These are phyloP conservation scores for Albatrellus ellisii DNA, from an alignment of 768 basidiomycete genomes.

Conservation along the genomic window DNA sequence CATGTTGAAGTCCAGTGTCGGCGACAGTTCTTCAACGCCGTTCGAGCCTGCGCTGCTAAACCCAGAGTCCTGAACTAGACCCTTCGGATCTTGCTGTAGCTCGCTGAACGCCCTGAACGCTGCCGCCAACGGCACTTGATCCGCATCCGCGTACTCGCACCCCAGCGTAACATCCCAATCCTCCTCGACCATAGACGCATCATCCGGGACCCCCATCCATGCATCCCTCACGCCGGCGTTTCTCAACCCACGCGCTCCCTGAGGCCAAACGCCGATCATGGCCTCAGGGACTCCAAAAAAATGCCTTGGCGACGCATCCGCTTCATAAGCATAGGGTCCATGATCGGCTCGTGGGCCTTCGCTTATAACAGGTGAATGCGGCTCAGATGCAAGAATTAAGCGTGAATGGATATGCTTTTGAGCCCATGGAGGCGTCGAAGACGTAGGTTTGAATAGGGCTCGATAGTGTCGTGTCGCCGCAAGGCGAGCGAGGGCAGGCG, in stretches of 20 bases:
- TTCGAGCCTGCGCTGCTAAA: not conserved
- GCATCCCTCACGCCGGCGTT: too few species aligned
- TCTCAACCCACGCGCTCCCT: too few species aligned
- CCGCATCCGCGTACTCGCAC: not conserved
- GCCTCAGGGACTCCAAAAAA: not conserved
- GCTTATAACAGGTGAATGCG: not conserved
- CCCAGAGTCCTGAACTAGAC: not conserved
- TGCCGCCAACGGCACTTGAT: not conserved
- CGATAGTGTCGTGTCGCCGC: not conserved
- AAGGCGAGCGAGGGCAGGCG: not conserved
- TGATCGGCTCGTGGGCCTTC: not conserved
- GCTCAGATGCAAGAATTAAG: not conserved
- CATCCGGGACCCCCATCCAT: too few species aligned
- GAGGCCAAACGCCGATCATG: not conserved
- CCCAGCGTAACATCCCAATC: too few species aligned
- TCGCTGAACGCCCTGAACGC: not conserved
- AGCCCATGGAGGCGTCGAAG: not conserved
- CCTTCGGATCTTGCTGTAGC: not conserved
- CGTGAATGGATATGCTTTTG: not conserved
- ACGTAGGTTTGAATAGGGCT: not conserved
- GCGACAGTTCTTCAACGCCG: too few species aligned
- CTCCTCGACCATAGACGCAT: too few species aligned
- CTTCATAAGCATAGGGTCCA: not conserved
- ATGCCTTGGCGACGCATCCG: not conserved
- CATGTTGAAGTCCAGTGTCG: not conserved